phyloP scores from a whole-genome alignment of 192 early-diverging fungal genomes.

The Coemansia sp. region DNA sequence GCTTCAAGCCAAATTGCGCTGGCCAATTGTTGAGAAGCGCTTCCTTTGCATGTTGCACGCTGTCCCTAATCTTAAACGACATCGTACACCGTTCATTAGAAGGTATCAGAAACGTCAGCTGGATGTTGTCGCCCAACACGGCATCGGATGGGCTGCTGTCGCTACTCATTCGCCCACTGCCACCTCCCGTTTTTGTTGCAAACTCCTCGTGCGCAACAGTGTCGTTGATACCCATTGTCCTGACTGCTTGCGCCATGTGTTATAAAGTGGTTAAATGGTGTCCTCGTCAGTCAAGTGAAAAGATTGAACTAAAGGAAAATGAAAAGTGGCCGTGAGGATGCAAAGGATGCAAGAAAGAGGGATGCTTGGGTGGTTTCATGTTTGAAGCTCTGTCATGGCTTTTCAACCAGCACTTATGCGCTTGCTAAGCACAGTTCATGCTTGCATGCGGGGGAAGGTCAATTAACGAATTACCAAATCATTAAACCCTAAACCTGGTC shows the following conservation, averaged over 20 bases:
- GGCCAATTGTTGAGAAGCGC: conserved; percentile 39
- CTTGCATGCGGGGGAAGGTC: background rate
- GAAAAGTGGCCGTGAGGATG: too few relatives aligned
- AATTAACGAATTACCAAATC: background rate
- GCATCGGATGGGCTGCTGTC: conserved; percentile 14
- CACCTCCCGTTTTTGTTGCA: too few relatives aligned
- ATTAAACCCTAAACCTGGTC: background rate
- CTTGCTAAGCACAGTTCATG: too few relatives aligned
- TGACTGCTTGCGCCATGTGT: too few relatives aligned
- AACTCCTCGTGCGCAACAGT: background rate
- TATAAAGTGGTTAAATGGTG: too few relatives aligned
- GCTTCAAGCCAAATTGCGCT: conserved; percentile 33
- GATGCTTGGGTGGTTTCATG: too few relatives aligned
- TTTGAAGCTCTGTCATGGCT: too few relatives aligned
- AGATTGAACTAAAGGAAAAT: too few relatives aligned
- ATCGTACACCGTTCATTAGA: conserved; percentile 28
- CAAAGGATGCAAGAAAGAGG: too few relatives aligned
- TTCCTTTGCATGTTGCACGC: conserved; percentile 36
- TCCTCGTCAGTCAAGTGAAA: too few relatives aligned
- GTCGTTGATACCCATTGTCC: background rate
- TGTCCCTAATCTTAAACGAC: conserved; percentile 27
- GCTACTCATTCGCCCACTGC: conserved; percentile 16
- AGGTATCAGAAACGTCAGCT: conserved; percentile 38
- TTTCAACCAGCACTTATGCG: too few relatives aligned
- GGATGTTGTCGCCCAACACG: conserved; percentile 14